Evolutionary conservation across 495 filamentous ascomycete genomes (phyloP).

Genomic region (Achaetomiella virescens): DNA sequence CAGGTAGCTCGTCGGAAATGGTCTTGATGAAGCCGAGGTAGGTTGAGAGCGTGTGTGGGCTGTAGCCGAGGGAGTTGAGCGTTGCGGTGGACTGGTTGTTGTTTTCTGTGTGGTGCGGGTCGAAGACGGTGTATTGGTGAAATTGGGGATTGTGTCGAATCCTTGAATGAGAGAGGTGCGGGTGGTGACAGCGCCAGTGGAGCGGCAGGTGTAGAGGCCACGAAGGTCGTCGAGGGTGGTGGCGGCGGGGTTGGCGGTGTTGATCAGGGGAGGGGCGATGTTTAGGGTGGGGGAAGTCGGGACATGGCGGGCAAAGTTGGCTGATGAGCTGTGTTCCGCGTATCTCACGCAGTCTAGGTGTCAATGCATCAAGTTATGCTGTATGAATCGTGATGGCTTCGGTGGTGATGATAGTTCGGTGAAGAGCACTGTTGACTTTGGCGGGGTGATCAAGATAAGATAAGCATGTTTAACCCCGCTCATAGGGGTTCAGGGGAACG

Average conservation of each 20-base stretch:
- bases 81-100: constrained; percentile 40
- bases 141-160: constrained; percentile 55
- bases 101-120: constrained; percentile 32
- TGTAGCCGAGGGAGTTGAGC: constrained; percentile 66
- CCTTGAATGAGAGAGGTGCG: constrained; percentile 55
- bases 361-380: too few relatives aligned
- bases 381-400: too few relatives aligned
- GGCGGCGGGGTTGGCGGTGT: constrained; percentile 66
- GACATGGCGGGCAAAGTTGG: background rate
- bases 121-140: constrained; percentile 60
- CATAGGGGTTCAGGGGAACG: background rate
- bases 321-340: background rate
- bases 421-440: too few relatives aligned
- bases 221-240: constrained; percentile 52
- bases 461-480: background rate
- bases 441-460: constrained; percentile 1
- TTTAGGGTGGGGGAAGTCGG: constrained; percentile 27
- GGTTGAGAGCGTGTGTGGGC: constrained; percentile 56
- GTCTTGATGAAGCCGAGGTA: constrained; percentile 52
- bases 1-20: constrained; percentile 29
- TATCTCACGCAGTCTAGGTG: too few relatives aligned
- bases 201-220: constrained; percentile 48
- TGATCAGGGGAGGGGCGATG: constrained; percentile 61
- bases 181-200: constrained; percentile 64
- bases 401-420: too few relatives aligned